Evolutionary conservation across 2,329 filamentous ascomycete genomes (phyloP).

Genomic region (Raffaelea deltoideospora): DNA sequence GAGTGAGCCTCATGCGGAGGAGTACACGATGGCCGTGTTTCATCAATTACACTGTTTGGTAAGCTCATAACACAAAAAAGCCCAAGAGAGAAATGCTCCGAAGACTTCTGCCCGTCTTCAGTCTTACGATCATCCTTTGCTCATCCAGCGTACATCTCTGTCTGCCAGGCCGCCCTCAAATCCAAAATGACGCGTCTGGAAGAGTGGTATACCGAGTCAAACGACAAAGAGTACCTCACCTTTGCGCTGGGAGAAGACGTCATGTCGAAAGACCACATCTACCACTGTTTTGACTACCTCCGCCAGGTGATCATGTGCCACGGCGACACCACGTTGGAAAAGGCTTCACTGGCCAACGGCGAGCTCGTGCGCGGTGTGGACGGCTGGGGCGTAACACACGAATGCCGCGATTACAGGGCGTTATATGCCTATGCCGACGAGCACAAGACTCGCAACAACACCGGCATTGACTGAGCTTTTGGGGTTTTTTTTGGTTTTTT

Average conservation of each 20-base stretch:
- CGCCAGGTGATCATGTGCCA: constrained; percentile 9
- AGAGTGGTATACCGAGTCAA: constrained; percentile 8
- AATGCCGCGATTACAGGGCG: constrained; percentile 8
- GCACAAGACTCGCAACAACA: constrained; percentile 6
- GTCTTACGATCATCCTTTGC: no score
- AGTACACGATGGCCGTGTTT: constrained; percentile 9
- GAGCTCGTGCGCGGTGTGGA: constrained; percentile 7
- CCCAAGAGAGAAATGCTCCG: neutral
- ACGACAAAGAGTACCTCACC: constrained; percentile 9
- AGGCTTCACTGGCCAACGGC: constrained; percentile 6
- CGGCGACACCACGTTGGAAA: constrained; percentile 11
- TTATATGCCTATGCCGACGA: constrained; percentile 6
- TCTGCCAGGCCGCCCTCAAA: constrained; percentile 8
- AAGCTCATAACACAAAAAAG: neutral
- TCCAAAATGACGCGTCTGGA: constrained; percentile 8
- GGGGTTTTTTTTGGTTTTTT: neutral
- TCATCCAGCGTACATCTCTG: neutral
- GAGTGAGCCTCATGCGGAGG: constrained; percentile 2
- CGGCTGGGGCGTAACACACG: constrained; percentile 10
- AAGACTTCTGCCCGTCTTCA: neutral
- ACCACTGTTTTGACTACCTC: constrained; percentile 12
- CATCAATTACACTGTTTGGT: constrained; percentile 11
- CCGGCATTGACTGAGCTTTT: constrained; percentile 7
- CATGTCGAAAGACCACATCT: constrained; percentile 8
- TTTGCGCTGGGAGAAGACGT: constrained; percentile 8